Conservation (phyloP, 768 basidiomycete species). For the Chalciporus chontae region DNA sequence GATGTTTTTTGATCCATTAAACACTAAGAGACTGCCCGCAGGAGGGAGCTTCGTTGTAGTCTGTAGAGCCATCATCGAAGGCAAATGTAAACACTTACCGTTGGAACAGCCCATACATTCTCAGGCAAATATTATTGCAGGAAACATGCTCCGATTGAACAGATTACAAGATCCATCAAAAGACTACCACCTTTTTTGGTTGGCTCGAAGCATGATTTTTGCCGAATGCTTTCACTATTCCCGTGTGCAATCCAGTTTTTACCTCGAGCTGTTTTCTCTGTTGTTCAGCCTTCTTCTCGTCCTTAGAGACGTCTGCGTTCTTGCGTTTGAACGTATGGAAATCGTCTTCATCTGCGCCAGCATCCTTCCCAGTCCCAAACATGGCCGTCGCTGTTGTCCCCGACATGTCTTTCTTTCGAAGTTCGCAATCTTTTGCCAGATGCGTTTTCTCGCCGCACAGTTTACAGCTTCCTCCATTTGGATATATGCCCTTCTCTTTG, state of each 20-base stretch:
- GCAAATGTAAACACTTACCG: too few relatives aligned
- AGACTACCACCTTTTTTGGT: slow-evolving; percentile 47
- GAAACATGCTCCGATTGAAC: too few relatives aligned
- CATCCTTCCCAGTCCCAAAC: slow-evolving; percentile 40
- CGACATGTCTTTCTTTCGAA: slow-evolving; percentile 53
- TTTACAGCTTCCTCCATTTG: slow-evolving; percentile 88
- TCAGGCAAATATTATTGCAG: too few relatives aligned
- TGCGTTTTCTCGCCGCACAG: slow-evolving; percentile 84
- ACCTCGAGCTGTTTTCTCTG: slow-evolving; percentile 40
- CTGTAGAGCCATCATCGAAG: too few relatives aligned
- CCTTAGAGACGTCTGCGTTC: slow-evolving; percentile 54
- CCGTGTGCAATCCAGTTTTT: slow-evolving; percentile 42
- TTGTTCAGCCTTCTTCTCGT: slow-evolving; percentile 50
- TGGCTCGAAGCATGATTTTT: slow-evolving; percentile 19
- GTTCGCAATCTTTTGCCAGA: slow-evolving; percentile 77
- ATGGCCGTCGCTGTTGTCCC: slow-evolving; percentile 20
- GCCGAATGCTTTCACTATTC: slow-evolving; percentile 36
- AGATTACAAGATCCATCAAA: slow-evolving; percentile 30
- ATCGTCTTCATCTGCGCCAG: slow-evolving; percentile 92
- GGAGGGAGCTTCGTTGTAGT: too few relatives aligned
- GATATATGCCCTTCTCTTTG: slow-evolving; percentile 76
- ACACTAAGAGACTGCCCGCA: too few relatives aligned
- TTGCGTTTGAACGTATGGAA: slow-evolving; percentile 79
- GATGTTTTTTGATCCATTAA: too few relatives aligned
- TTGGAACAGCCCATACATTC: too few relatives aligned